These are phyloP conservation scores for Erodium moschatum DNA, from an alignment of 441 rosid species.

Conservation along the genomic window DNA sequence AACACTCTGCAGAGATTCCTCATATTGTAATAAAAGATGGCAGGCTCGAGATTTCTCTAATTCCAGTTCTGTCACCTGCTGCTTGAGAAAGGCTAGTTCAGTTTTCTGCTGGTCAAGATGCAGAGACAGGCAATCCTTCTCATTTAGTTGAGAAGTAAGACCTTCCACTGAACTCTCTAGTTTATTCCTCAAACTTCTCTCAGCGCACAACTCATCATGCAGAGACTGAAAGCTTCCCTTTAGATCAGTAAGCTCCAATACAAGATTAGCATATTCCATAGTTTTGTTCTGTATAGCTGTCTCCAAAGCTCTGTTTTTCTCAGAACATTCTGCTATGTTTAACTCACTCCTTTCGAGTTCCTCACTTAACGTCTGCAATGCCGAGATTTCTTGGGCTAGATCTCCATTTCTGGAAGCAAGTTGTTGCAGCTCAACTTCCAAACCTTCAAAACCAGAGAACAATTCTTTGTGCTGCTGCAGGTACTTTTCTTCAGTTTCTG, in stretches of 20 bases:
- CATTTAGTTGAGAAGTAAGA: conserved; percentile 51
- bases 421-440: conserved; percentile 52
- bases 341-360: conserved; percentile 53
- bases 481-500: conserved; percentile 50
- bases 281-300: conserved; percentile 45
- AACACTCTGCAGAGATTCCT: conserved; percentile 39
- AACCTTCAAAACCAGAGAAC: conserved; percentile 44
- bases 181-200: conserved; percentile 47
- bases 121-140: conserved; percentile 43
- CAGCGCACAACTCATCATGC: conserved; percentile 42
- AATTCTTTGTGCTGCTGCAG: conserved; percentile 40
- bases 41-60: conserved; percentile 46
- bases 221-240: conserved; percentile 36
- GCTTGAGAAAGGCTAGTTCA: conserved; percentile 52
- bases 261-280: conserved; percentile 42
- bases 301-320: conserved; percentile 48
- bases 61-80: conserved; percentile 50
- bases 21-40: conserved; percentile 36
- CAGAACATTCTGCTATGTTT: conserved; percentile 43
- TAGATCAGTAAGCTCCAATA: conserved; percentile 39
- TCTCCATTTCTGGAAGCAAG: conserved; percentile 47
- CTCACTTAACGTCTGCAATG: conserved; percentile 37
- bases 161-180: conserved; percentile 39
- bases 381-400: conserved; percentile 48
- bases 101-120: conserved; percentile 45